Evolutionary conservation across 2,329 filamentous ascomycete genomes (phyloP).

Genomic region (Apiospora saccharicola): DNA sequence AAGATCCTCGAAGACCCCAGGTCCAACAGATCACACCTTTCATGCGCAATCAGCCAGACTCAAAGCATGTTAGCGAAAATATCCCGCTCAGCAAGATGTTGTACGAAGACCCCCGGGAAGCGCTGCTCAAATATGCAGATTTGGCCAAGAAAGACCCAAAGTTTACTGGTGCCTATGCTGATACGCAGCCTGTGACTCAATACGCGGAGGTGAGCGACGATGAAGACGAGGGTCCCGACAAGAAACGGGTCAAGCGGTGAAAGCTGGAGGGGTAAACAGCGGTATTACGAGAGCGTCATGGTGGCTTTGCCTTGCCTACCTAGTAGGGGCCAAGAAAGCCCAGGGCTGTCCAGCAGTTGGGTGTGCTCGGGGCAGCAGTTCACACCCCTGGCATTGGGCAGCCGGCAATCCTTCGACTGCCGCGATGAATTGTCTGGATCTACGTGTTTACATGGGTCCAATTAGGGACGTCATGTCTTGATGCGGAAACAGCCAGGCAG

Average conservation of each 20-base stretch:
- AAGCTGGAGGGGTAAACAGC: constrained; percentile 17
- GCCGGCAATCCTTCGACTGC: neutral
- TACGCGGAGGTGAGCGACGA: constrained; percentile 91
- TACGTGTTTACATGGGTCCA: constrained; percentile 18
- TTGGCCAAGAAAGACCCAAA: constrained; percentile 91
- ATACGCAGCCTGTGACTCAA: constrained; percentile 90
- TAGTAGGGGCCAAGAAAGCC: constrained; percentile 12
- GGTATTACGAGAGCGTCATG: constrained; percentile 5
- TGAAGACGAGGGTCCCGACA: constrained; percentile 74
- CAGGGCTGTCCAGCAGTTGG: constrained; percentile 12
- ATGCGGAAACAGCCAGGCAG: constrained; percentile 15
- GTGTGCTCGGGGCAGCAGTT: constrained; percentile 11
- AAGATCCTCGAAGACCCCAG: constrained; percentile 84
- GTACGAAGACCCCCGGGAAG: constrained; percentile 94
- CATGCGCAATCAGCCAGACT: constrained; percentile 87
- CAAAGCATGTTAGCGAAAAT: constrained; percentile 85
- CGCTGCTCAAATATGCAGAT: constrained; percentile 92
- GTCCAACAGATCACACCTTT: constrained; percentile 88
- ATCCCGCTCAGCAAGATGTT: constrained; percentile 92
- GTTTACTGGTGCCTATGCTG: constrained; percentile 92
- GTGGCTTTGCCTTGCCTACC: constrained; percentile 7
- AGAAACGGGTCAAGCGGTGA: constrained; percentile 66
- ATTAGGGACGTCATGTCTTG: constrained; percentile 18
- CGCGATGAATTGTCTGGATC: constrained; percentile 17
- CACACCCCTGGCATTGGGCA: constrained; percentile 10